A percentile compares a stretch with the other conserved stretches of the same genome.
Conservation (phyloP, 2,329 filamentous ascomycete species). For the Hortaea sp. region DNA sequence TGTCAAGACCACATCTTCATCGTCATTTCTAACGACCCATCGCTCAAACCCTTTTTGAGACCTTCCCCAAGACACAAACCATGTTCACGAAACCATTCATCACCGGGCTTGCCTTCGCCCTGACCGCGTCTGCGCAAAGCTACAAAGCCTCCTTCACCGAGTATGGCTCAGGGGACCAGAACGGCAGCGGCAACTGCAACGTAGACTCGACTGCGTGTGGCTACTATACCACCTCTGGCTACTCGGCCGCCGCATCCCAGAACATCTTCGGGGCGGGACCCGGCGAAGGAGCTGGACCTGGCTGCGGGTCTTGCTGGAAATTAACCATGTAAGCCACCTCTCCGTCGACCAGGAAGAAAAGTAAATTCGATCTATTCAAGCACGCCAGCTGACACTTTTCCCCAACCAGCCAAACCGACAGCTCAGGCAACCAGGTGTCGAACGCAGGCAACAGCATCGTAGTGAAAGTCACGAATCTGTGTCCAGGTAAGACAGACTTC, state of each 20-base stretch:
- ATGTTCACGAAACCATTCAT: background rate
- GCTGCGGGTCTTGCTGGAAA: slow-evolving; percentile 30
- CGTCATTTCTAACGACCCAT: too few species aligned
- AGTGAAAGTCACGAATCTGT: slow-evolving; percentile 33
- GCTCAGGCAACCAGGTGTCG: slow-evolving; percentile 17
- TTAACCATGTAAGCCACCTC: slow-evolving; percentile 13
- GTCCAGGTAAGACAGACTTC: slow-evolving; percentile 16
- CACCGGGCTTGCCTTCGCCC: background rate
- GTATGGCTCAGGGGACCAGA: slow-evolving; percentile 25
- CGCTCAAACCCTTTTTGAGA: too few species aligned
- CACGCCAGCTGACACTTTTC: background rate
- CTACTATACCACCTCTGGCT: slow-evolving; percentile 21
- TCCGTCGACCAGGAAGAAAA: background rate
- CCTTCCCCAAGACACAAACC: background rate
- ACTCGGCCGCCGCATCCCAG: slow-evolving; percentile 28
- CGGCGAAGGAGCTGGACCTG: slow-evolving; percentile 28
- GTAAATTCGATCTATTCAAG: background rate
- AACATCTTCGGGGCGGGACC: slow-evolving; percentile 29
- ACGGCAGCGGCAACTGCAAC: slow-evolving; percentile 26
- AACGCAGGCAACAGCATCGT: slow-evolving; percentile 27
- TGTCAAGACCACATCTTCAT: too few species aligned
- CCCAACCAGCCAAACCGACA: slow-evolving; percentile 18
- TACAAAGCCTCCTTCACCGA: slow-evolving; percentile 25
- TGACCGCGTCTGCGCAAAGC: slow-evolving; percentile 1
- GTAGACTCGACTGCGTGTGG: slow-evolving; percentile 28